phyloP scores from a whole-genome alignment of 495 filamentous ascomycete genomes.

The Aspergillus sclerotioniger region DNA sequence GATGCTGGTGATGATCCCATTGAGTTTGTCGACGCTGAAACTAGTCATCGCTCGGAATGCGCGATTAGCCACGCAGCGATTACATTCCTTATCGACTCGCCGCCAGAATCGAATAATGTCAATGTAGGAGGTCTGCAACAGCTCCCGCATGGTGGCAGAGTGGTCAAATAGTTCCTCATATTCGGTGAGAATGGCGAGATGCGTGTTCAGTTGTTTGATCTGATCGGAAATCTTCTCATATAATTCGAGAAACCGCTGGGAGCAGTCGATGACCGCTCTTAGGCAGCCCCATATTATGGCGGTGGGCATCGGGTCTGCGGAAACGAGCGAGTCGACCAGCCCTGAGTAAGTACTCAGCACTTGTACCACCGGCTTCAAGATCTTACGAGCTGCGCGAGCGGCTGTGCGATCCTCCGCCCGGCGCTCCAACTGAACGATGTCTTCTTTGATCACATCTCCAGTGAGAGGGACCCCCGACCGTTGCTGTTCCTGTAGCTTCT shows the following conservation, averaged over 20 bases:
- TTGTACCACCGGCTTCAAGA: neutral
- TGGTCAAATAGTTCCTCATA: neutral
- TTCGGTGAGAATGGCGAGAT: neutral
- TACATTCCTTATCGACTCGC: neutral
- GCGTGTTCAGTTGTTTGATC: neutral
- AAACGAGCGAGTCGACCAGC: constrained; percentile 1
- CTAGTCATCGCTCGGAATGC: neutral
- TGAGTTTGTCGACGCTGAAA: neutral
- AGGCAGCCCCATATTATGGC: constrained; percentile 4
- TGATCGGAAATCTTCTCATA: neutral
- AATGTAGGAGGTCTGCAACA: neutral
- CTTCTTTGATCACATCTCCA: neutral
- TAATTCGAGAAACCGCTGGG: neutral
- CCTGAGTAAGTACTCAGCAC: neutral
- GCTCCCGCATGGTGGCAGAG: neutral
- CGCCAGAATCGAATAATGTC: neutral
- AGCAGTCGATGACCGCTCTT: neutral
- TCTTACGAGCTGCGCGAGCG: neutral
- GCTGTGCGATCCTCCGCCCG: neutral
- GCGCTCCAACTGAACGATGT: neutral
- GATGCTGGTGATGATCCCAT: constrained; percentile 2
- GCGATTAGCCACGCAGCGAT: neutral
- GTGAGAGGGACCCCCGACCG: neutral
- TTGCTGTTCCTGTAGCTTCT: neutral
- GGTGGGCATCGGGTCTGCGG: neutral